Evolutionary conservation across 2,329 filamentous ascomycete genomes (phyloP), one percentile per base, ranked within the genome.

Genomic region (Claviceps pazoutovae): DNA sequence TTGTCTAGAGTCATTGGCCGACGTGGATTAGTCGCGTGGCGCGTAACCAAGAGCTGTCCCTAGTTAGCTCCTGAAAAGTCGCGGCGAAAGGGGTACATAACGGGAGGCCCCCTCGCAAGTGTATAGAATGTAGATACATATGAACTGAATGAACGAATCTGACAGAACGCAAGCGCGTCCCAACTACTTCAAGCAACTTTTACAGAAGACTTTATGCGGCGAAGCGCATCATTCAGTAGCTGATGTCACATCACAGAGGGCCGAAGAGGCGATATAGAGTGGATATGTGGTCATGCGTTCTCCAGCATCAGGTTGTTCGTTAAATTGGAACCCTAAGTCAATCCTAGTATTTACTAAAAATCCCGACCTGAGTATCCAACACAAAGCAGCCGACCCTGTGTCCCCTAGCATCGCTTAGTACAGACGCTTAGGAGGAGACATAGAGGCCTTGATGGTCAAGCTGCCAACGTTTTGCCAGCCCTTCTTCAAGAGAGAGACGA

Each of bases 401-500:
- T 9, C 9, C n/a, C 19, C 19, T 11, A 26, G n/a, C 23, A 17
- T 34, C 50, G 57, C 66, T 73, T 97, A 98, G 83, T 96, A 98
- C 65, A 98, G 77, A 71, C 93, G 89, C 82, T 89, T 93, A 64
- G 93, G 93, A 64, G 93, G 93, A 74, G 88, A 95, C 93, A 98
- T 98, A 79, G 87, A 87, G 77, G 93, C 93, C 88, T 98, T 98
- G 83, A 98, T 93, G 72, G 90, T 95, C 78, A 98, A 83, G 82
- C 86, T 93, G 72, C 93, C 93, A 68, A 98, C 93, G 83, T 98
- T 98, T 83, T 98, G 93, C 93, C 93, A 98, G 73, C 93, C 93
- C 88, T 98, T 98, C 89, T 98, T 98, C 72, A 98, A 80, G 65
- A 98, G 82, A 60, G 89, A 96, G 73, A 98, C 91, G 61, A 98